Base-by-base conservation (phyloP, 2,329 filamentous ascomycete genomes). In the Xylariaceae sp. region DNA sequence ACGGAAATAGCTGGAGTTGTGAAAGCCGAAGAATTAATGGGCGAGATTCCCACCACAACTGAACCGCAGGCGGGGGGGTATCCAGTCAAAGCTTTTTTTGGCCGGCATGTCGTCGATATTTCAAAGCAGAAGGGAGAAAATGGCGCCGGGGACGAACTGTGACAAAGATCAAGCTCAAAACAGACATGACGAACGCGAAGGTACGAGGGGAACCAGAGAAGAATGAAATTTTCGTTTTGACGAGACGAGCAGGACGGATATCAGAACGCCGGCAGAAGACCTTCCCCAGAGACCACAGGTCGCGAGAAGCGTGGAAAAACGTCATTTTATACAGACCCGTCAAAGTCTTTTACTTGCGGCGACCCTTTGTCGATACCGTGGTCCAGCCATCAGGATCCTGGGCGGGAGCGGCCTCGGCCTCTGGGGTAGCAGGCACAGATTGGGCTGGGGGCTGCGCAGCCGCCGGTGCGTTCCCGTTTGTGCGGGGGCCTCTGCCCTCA, bases 321-420 rank as follows among this genome's bases (percentile, higher is more conserved):
- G 50, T 44, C 48, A 47, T 40, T 50, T 54, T 51, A 39, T 56
- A 54, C 50, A 56, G 31, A 37, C 34, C 34, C 35, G 32, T 23
- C 21, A 24, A 7, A 11, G 6, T 24, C 21, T 32, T 26, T 17
- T 33, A 31, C 28, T 38, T 47, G 33, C 67, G 48, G 57, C 73
- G 53, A 33, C 58, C 58, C 53, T 69, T 69, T 40, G 54, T 42
- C 7, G 61, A 46, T 38, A 79, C 78, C 17, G 74, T 82, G 47
- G 75, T 79, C 78, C 78, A 83, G 50, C 78, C 78, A 56, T 82
- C 78, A 26, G 77, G 76, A 32, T 76, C 73, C 34, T 66, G 59
- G 27, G 65, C 60, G 35, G 65, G 62, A 24, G 64, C 60, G 23
- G 55, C 52, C 36, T 67, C 55, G 9, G 43, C 49, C 23, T 57